phyloP scores from a whole-genome alignment of 2,329 filamentous ascomycete species.

The Fusarium keratoplasticum region DNA sequence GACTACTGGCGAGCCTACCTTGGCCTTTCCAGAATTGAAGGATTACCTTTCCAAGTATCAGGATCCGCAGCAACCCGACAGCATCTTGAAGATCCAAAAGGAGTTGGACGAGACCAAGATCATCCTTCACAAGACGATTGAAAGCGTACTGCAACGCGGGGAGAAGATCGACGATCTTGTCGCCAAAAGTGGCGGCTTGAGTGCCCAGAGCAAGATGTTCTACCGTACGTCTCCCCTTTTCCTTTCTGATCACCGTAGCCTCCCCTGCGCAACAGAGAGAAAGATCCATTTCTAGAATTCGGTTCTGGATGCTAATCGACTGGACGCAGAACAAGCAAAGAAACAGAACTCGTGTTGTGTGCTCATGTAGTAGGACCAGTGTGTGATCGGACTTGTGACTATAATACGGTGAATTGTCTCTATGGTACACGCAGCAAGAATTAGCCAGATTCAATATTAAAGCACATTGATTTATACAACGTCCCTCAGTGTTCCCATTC shows the following conservation, averaged over 20 bases:
- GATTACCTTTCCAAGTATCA: constrained; percentile 82
- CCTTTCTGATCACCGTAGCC: neutral
- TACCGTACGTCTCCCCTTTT: constrained; percentile 71
- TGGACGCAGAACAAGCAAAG: constrained; percentile 71
- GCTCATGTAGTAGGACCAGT: constrained; percentile 66
- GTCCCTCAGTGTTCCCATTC: neutral
- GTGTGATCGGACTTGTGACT: neutral
- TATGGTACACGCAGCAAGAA: neutral
- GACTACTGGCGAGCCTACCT: constrained; percentile 63
- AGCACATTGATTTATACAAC: neutral
- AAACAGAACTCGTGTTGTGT: constrained; percentile 84
- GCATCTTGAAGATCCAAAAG: constrained; percentile 94
- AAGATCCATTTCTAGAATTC: neutral
- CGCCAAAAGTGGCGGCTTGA: constrained; percentile 90
- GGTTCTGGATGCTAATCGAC: neutral
- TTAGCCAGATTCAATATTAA: neutral
- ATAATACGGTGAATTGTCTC: neutral
- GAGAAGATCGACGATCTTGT: constrained; percentile 98
- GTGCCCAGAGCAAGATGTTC: constrained; percentile 96
- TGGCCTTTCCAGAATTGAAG: constrained; percentile 79
- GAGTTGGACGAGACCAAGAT: constrained; percentile 98
- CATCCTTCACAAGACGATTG: constrained; percentile 95
- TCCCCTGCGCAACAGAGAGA: neutral
- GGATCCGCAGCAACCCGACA: constrained; percentile 89
- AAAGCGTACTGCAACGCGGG: constrained; percentile 85